A percentile compares a stretch with the other conserved stretches of the same genome.
Evolutionary conservation across 2,329 filamentous ascomycete species (phyloP).

Genomic region (Colletotrichum sp.): DNA sequence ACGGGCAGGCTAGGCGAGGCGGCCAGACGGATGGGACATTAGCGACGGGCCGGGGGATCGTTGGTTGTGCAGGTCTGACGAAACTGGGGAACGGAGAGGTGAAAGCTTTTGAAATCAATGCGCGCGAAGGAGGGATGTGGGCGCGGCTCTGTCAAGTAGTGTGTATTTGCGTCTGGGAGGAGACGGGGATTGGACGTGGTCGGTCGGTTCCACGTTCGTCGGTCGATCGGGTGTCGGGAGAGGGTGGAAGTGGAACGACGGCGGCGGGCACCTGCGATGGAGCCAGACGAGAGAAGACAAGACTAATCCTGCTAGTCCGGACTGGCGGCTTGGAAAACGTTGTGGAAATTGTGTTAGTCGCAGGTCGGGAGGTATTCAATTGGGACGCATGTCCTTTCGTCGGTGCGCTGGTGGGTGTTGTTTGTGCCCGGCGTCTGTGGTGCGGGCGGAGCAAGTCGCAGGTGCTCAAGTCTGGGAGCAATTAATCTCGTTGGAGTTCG

Average conservation of each 20-base stretch:
- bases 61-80: not conserved
- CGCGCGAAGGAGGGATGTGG: not conserved
- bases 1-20: not conserved
- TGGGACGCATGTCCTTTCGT: not conserved
- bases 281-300: not conserved
- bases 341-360: not conserved
- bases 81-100: not conserved
- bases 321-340: not conserved
- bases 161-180: not conserved
- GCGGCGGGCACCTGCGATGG: constrained; percentile 2
- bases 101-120: constrained; percentile 3
- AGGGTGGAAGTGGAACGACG: constrained; percentile 6
- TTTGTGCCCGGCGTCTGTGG: not conserved
- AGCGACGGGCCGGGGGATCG: not conserved
- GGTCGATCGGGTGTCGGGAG: constrained; percentile 7
- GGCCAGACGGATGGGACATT: not conserved
- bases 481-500: not conserved
- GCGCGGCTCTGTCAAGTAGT: not conserved
- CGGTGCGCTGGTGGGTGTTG: not conserved
- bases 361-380: not conserved
- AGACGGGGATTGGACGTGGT: constrained; percentile 11
- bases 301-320: not conserved
- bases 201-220: not conserved
- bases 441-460: not conserved
- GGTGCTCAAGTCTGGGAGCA: not conserved